Percentiles rank a stretch among this genome's conserved stretches.
phyloP scores from a whole-genome alignment of 164 flowering plant genomes.

The Saururus chinensis region DNA sequence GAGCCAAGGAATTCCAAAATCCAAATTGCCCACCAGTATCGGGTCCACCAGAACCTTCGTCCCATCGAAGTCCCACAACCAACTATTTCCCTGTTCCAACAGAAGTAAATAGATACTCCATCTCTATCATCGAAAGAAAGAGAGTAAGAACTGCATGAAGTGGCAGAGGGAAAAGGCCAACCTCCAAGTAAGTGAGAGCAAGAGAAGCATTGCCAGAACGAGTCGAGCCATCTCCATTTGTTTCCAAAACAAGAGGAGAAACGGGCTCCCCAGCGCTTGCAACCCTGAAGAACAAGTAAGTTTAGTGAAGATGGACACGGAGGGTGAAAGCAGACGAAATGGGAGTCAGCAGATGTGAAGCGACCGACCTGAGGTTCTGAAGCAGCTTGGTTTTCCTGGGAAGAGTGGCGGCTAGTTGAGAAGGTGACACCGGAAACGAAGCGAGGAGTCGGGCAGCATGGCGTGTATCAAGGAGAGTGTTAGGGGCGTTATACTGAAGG shows the following conservation, averaged over 20 bases:
- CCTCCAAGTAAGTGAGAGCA: constrained; percentile 86
- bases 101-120: constrained; percentile 2
- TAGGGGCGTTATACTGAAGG: no score
- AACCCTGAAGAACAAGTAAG: constrained; percentile 16
- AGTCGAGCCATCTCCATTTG: constrained; percentile 31
- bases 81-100: constrained; percentile 65
- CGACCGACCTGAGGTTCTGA: background rate
- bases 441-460: constrained; percentile 5
- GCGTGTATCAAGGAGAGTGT: no score
- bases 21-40: constrained; percentile 84
- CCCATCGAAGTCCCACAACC: constrained; percentile 84
- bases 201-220: constrained; percentile 31
- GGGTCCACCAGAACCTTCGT: constrained; percentile 81
- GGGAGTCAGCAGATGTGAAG: background rate
- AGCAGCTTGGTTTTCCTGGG: background rate
- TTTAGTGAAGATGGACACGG: background rate
- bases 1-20: constrained; percentile 92
- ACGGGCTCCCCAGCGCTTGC: constrained; percentile 5
- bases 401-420: constrained; percentile 9
- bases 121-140: background rate
- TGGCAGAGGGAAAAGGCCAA: constrained; percentile 19
- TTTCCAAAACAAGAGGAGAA: constrained; percentile 54
- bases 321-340: background rate
- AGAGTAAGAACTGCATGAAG: background rate
- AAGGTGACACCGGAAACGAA: constrained; percentile 5